phyloP scores from a whole-genome alignment of 495 filamentous ascomycete genomes.

The Penicillium herquei region DNA sequence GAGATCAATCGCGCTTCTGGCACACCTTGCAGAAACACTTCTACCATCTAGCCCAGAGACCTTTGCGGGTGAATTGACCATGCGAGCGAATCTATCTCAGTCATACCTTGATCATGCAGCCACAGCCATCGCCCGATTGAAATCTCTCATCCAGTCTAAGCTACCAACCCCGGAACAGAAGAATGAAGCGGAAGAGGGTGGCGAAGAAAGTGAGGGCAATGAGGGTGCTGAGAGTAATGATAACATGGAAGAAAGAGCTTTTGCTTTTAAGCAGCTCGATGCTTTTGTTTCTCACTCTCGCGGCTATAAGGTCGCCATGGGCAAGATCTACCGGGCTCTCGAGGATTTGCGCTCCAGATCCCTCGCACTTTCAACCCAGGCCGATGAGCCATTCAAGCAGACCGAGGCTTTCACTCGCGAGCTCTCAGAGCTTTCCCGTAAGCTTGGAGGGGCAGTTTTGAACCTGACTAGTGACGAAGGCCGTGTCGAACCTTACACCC shows the following conservation, averaged over 20 bases:
- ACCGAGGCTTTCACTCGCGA: slow-evolving; percentile 63
- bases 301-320: slow-evolving; percentile 78
- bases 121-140: slow-evolving; percentile 60
- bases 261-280: slow-evolving; percentile 71
- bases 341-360: slow-evolving; percentile 77
- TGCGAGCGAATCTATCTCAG: slow-evolving; percentile 72
- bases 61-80: slow-evolving; percentile 79
- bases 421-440: slow-evolving; percentile 65
- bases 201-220: neutral
- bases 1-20: slow-evolving; percentile 75
- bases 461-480: slow-evolving; percentile 69
- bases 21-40: slow-evolving; percentile 78
- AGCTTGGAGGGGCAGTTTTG: slow-evolving; percentile 65
- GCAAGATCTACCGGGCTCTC: slow-evolving; percentile 73
- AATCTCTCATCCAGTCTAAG: slow-evolving; percentile 62
- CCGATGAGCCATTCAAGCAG: slow-evolving; percentile 49
- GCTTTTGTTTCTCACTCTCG: slow-evolving; percentile 70
- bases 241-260: slow-evolving; percentile 55
- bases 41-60: slow-evolving; percentile 69
- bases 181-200: slow-evolving; percentile 40
- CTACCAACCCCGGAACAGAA: slow-evolving; percentile 49
- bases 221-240: neutral
- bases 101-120: slow-evolving; percentile 79
- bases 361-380: slow-evolving; percentile 66
- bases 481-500: slow-evolving; percentile 63